A percentile compares a stretch with the other conserved stretches of the same genome.
phyloP scores from a whole-genome alignment of 805 yeast genomes.

The Barnettozyma wickerhamii region DNA sequence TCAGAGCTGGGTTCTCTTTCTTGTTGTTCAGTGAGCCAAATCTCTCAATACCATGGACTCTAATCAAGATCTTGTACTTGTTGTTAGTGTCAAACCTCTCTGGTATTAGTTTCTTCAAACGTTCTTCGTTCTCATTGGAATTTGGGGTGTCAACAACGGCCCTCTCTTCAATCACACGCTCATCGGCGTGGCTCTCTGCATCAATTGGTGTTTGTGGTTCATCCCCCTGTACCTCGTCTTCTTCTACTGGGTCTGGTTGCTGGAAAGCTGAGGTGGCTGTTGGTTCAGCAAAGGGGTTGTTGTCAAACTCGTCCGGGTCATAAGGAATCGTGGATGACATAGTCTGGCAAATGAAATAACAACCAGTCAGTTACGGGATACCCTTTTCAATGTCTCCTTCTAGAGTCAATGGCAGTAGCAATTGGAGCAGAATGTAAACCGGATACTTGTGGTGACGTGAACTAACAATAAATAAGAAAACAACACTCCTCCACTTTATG shows the following conservation, averaged over 20 bases:
- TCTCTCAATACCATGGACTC: conserved; percentile 67
- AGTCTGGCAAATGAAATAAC: background rate
- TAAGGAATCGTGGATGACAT: conserved; percentile 44
- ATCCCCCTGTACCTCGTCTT: conserved; percentile 4
- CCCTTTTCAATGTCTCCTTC: too few relatives aligned
- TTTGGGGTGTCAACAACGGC: conserved; percentile 1
- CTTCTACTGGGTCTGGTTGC: conserved; percentile 12
- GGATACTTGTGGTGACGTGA: too few relatives aligned
- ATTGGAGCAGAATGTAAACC: too few relatives aligned
- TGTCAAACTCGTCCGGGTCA: conserved; percentile 53
- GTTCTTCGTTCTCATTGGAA: conserved; percentile 4
- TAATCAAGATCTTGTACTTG: conserved; percentile 43
- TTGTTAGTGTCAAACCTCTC: conserved; percentile 23
- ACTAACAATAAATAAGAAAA: too few relatives aligned
- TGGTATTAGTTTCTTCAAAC: conserved; percentile 15
- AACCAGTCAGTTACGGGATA: background rate
- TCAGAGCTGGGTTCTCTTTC: conserved; percentile 73
- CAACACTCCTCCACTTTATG: background rate
- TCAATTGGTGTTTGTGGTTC: background rate
- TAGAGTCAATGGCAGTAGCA: too few relatives aligned
- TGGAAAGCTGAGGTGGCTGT: conserved; percentile 10
- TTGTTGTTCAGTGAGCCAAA: conserved; percentile 47
- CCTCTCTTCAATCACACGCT: too few relatives aligned
- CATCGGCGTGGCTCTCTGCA: background rate
- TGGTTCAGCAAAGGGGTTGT: conserved; percentile 58